These are phyloP conservation scores for Colletotrichum cordylinicola DNA, from an alignment of 2,329 filamentous ascomycete species.

Conservation along the genomic window DNA sequence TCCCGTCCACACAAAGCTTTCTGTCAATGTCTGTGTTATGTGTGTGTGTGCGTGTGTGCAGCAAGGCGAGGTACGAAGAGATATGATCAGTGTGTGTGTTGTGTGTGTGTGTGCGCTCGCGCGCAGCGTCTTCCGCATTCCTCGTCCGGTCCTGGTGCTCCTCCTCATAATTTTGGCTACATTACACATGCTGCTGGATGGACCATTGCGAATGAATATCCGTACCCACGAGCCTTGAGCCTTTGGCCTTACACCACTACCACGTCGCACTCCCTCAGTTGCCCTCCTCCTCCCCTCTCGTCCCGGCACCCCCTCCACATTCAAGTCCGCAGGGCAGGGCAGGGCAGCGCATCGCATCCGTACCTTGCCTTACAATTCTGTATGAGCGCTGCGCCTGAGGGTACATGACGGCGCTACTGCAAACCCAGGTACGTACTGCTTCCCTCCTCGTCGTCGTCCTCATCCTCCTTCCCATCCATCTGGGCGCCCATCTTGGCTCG, in stretches of 20 bases:
- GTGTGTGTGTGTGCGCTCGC: background rate
- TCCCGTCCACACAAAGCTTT: background rate
- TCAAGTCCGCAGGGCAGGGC: background rate
- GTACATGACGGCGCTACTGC: background rate
- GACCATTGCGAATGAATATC: background rate
- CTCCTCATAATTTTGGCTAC: background rate
- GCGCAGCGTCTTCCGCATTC: background rate
- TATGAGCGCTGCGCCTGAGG: background rate
- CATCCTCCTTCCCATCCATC: constrained; percentile 10
- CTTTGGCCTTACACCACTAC: constrained; percentile 1
- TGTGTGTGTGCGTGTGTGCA: background rate
- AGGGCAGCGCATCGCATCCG: background rate
- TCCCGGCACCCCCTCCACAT: background rate
- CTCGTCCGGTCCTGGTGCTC: background rate
- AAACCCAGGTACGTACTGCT: background rate
- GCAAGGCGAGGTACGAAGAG: background rate
- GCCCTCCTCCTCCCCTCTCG: background rate
- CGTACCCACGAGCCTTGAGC: background rate
- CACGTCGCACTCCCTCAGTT: background rate
- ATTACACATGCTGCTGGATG: background rate
- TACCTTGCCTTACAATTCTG: background rate
- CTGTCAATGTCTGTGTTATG: background rate
- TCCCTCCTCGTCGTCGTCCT: background rate
- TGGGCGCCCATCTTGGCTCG: constrained; percentile 20
- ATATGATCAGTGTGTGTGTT: background rate